Percentiles rank a stretch among this genome's conserved stretches.
These are phyloP conservation scores for Mucor sp. DNA, from an alignment of 371 early-diverging fungal genomes.

Conservation along the genomic window DNA sequence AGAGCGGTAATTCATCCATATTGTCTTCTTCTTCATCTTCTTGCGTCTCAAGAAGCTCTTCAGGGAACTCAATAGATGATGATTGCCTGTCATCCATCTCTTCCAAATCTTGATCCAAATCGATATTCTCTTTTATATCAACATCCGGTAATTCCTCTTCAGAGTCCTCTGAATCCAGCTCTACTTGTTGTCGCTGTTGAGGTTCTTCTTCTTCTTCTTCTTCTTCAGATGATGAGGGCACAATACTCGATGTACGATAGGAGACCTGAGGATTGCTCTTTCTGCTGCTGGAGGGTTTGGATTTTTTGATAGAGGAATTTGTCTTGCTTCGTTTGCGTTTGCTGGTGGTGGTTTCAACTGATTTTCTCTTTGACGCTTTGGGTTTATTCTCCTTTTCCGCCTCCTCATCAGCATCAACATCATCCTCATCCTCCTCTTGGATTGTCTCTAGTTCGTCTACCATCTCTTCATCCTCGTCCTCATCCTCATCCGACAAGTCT, in stretches of 20 bases:
- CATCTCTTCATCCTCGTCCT: conserved; percentile 13
- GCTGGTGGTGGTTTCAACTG: neutral
- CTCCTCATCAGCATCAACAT: neutral
- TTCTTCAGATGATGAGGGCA: conserved; percentile 22
- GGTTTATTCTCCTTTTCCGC: neutral
- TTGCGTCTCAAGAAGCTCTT: neutral
- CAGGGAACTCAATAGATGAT: neutral
- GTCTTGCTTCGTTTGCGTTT: neutral
- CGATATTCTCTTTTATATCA: too few relatives aligned
- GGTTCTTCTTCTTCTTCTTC: neutral
- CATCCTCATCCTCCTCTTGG: neutral
- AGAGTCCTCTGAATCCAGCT: neutral
- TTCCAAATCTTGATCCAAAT: neutral
- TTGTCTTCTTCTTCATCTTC: neutral
- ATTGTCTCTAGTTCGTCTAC: conserved; percentile 14
- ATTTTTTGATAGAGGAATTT: neutral
- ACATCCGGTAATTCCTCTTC: neutral
- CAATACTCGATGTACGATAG: conserved; percentile 15
- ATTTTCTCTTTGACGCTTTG: neutral
- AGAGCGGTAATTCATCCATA: neutral
- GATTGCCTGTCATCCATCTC: conserved; percentile 1
- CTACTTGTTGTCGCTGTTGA: neutral
- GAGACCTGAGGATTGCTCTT: neutral
- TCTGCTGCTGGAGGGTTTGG: neutral
- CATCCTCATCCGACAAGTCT: conserved; percentile 20